Base-by-base conservation (phyloP, 1,284 basidiomycete species). In the Cutaneotrichosporon sp. region DNA sequence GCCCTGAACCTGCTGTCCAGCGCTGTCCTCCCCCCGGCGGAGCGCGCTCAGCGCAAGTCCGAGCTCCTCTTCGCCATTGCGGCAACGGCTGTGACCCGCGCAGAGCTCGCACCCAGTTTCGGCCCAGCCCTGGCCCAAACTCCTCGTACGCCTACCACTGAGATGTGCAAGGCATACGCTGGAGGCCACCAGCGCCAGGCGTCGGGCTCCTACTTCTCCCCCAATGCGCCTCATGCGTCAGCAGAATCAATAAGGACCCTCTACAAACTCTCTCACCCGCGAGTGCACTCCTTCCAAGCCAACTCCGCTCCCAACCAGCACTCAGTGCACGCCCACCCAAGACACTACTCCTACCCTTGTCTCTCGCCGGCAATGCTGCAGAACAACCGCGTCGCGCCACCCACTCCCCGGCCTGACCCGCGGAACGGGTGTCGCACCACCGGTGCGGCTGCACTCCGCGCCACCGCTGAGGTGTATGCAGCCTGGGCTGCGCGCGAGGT, bases 401-500 rank as follows among this genome's bases (percentile, higher is more conserved):
- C 41, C 22, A 51, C 43, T 2, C 49, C 49, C 2, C 43, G 42
- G 1, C 14, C 42, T 2, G 35, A 45, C 19, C 49, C 49, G 10
- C 27, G 31, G 6, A 33, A 27, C 8, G 32, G 31, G 5, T 32
- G 10, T 4, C 31, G 35, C 67, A 72, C 32, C 64, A 49, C 46
- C 4, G 46, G 66, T 27, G 48, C 61, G 32, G 64, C 65, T 1
- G 57, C 67, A 2, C 53, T 72, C 19, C 63, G 74, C 39, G 68
- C 71, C 22, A 70, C 70, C 1, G 66, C 74, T n/a, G 74, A 75
- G 49, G 67, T 74, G 19, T 75, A 74, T 52, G 55, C 71, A 0
- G 70, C 68, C 0, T 74, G 74, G 74, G 71, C 72, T 5, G 72
- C 74, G 5, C 57, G 70, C 25, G 74, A 75, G 51, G 68, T 75